Conservation (phyloP, 371 early-diverging fungal genomes). For the Capillidium rhysosporum region DNA sequence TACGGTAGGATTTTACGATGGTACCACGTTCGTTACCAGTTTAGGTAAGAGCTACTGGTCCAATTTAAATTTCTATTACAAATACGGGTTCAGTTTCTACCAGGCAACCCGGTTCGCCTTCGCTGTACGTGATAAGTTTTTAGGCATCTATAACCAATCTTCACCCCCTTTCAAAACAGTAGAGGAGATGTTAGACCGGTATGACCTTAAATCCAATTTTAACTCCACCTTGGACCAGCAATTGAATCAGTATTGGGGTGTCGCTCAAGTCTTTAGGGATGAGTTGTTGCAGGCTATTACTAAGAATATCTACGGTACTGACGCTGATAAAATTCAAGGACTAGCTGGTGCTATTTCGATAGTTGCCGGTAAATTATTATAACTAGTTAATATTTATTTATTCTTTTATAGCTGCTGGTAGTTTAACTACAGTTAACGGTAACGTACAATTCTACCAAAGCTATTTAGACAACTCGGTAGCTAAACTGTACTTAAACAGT, state of each 20-base stretch:
- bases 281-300: conserved; percentile 3
- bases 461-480: neutral
- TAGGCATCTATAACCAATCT: neutral
- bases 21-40: neutral
- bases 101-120: neutral
- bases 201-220: neutral
- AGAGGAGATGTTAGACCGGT: neutral
- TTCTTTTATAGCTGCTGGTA: conserved; percentile 19
- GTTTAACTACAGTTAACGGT: conserved; percentile 29
- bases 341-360: conserved; percentile 4
- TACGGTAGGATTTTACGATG: conserved; percentile 1
- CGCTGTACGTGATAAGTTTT: neutral
- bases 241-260: neutral
- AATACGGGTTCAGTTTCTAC: conserved; percentile 1
- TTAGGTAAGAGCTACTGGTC: neutral
- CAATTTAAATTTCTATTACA: neutral
- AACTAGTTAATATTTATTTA: neutral
- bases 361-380: neutral
- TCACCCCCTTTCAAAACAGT: neutral
- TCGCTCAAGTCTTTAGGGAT: neutral
- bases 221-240: neutral
- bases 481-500: neutral
- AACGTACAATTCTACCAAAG: conserved; percentile 5
- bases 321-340: neutral
- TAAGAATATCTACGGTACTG: neutral